Base-by-base conservation (phyloP, 2,329 filamentous ascomycete genomes). In the Monosporascus sp. region DNA sequence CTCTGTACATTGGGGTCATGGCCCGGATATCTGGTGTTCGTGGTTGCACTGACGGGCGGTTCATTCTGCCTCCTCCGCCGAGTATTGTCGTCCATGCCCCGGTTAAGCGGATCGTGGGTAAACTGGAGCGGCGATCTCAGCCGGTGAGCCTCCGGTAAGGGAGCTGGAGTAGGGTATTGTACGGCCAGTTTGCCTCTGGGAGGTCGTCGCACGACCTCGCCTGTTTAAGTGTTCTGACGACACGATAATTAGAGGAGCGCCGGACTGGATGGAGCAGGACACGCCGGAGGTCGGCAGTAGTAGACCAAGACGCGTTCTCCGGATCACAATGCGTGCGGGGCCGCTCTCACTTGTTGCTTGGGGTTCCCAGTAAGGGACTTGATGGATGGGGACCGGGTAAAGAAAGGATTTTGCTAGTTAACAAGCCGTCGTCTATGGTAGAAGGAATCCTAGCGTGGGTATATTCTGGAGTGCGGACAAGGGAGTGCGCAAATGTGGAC, bases 71-170 rank as follows among this genome's bases (percentile, higher is more conserved):
- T 87, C 77, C 85, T 80, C 68, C 84, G 79, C 69, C 81, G 84
- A 73, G 82, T 82, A 76, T 86, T 83, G 74, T 88, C 85, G 78
- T 93, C 89, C 89, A 94, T 94, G 69, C 83, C 85, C 73, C 73
- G 70, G 76, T 77, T 70, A 67, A 75, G 72, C 70, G 74, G 71
- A 71, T 78, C 72, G 66, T 72, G 70, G 72, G 75, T 74, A 70
- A 77, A 74, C 73, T 74, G 76, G 73, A 78, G 73, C 73, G 76
- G 76, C 73, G 80, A 78, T 78, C 81, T 78, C 69, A 82, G 78
- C 77, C 80, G 81, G 76, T 82, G 79, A 75, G 79, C 80, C 77
- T 78, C 80, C 76, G 84, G 84, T 76, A 84, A 82, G 71, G 82
- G 75, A 75, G 80, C 79, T 70, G 78, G 79, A 64, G 78, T 80